Evolutionary conservation across 2,329 filamentous ascomycete genomes (phyloP).

Genomic region (Alternaria gansuensis): DNA sequence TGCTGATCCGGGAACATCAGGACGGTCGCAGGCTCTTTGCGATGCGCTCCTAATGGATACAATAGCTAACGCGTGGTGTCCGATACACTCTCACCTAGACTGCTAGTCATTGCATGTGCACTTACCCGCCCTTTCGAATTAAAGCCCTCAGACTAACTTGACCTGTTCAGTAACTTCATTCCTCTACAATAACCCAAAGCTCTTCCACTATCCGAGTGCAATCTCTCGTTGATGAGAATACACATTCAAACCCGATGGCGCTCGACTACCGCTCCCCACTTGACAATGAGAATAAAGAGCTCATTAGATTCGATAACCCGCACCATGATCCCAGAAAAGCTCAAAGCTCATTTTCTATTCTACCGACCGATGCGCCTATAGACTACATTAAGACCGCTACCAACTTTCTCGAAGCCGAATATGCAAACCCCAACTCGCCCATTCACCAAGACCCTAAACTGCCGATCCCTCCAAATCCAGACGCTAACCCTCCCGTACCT

Average conservation of each 20-base stretch:
- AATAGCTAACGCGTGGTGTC: background rate
- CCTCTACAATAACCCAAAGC: background rate
- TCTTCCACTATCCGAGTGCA: background rate
- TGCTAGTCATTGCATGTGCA: background rate
- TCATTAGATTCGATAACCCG: background rate
- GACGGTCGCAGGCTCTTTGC: background rate
- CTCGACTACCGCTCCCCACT: constrained; percentile 1
- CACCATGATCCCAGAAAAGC: background rate
- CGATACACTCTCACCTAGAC: background rate
- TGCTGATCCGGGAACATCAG: no score
- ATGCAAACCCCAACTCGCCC: background rate
- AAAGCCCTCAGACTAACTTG: background rate
- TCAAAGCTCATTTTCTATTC: background rate
- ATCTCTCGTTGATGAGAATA: background rate
- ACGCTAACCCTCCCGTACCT: background rate
- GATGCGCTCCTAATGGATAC: background rate
- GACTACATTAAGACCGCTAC: background rate
- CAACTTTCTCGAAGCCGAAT: background rate
- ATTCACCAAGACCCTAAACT: background rate
- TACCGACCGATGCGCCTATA: background rate
- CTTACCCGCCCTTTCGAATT: background rate
- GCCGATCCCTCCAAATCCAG: background rate
- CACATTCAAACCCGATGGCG: background rate
- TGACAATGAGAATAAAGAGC: background rate
- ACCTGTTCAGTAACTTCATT: background rate